phyloP scores from a whole-genome alignment of 805 yeast species.

The Yamadazyma kitorensis region DNA sequence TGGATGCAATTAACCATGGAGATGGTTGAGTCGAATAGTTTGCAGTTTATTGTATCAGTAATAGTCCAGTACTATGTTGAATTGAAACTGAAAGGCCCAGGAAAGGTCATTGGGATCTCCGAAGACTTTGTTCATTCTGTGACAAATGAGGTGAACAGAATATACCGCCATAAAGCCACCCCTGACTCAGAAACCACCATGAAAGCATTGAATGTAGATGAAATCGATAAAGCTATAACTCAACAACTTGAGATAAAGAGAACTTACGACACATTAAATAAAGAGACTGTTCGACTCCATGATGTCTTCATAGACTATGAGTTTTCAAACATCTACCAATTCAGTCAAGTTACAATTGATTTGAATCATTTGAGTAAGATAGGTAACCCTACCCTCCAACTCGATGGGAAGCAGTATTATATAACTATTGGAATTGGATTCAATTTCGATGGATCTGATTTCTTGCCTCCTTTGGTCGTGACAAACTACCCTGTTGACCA shows the following conservation, averaged over 20 bases:
- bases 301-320: slow-evolving; percentile 11
- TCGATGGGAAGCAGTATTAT: slow-evolving; percentile 2
- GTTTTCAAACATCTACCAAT: slow-evolving; percentile 18
- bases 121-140: background rate
- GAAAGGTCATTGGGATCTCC: background rate
- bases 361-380: slow-evolving; percentile 10
- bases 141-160: no score
- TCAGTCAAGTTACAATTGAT: slow-evolving; percentile 20
- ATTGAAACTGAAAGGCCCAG: background rate
- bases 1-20: no score
- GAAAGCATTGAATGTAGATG: no score
- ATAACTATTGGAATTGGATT: slow-evolving; percentile 21
- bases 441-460: slow-evolving; percentile 19
- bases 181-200: no score
- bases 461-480: slow-evolving; percentile 21
- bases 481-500: slow-evolving; percentile 12
- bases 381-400: slow-evolving; percentile 6
- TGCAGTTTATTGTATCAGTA: slow-evolving; percentile 11
- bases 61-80: slow-evolving; percentile 8
- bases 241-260: slow-evolving; percentile 12
- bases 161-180: no score
- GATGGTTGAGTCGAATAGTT: no score
- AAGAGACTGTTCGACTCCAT: slow-evolving; percentile 13
- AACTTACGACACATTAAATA: slow-evolving; percentile 8
- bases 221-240: no score